phyloP scores from a whole-genome alignment of 371 early-diverging fungal species.

The Lichtheimia ramosa region DNA sequence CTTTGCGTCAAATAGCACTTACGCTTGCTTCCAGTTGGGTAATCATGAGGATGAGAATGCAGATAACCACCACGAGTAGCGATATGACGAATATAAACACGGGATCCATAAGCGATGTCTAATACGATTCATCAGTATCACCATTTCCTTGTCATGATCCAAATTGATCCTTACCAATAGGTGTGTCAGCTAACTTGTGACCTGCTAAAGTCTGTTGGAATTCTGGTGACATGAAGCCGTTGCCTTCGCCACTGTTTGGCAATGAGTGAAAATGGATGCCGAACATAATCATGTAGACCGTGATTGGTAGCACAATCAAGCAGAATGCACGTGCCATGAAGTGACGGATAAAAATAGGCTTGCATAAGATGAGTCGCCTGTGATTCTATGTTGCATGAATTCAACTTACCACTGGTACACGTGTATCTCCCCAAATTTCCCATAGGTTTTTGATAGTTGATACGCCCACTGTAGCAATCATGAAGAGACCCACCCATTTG shows the following conservation, averaged over 20 bases:
- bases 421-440: slow-evolving; percentile 82
- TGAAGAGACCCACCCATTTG: slow-evolving; percentile 95
- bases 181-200: slow-evolving; percentile 62
- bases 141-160: neutral
- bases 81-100: slow-evolving; percentile 76
- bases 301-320: slow-evolving; percentile 84
- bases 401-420: slow-evolving; percentile 49
- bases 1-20: slow-evolving; percentile 15
- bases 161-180: slow-evolving; percentile 31
- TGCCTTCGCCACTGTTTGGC: slow-evolving; percentile 88
- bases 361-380: neutral
- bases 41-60: slow-evolving; percentile 88
- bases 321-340: slow-evolving; percentile 73
- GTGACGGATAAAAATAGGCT: slow-evolving; percentile 70
- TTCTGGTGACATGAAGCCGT: slow-evolving; percentile 90
- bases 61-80: slow-evolving; percentile 80
- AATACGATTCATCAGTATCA: neutral
- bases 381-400: neutral
- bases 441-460: slow-evolving; percentile 89
- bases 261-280: slow-evolving; percentile 86
- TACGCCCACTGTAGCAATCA: slow-evolving; percentile 82
- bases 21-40: slow-evolving; percentile 85
- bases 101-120: slow-evolving; percentile 85
- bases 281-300: slow-evolving; percentile 87
- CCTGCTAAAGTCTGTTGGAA: slow-evolving; percentile 91